Percentiles rank a stretch among this genome's conserved stretches.
Evolutionary conservation across 1,284 basidiomycete genomes (phyloP).

Genomic region (Volvariella surrecta): DNA sequence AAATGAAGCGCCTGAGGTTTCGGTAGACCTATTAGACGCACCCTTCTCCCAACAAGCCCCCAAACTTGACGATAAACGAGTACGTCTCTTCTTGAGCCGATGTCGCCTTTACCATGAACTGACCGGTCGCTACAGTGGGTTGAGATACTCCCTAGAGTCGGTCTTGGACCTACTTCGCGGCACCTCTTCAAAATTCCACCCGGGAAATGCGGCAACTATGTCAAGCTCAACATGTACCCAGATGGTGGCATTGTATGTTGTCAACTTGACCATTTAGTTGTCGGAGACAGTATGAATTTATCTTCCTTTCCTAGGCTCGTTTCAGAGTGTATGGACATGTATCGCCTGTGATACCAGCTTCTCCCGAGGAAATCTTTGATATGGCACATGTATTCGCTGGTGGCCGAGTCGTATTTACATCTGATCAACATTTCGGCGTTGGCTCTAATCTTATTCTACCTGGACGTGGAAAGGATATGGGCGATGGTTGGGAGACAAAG

Average conservation of each 20-base stretch:
- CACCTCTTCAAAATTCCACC: conserved; percentile 78
- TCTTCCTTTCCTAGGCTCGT: conserved; percentile 49
- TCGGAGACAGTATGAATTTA: conserved; percentile 8
- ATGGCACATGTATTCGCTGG: conserved; percentile 89
- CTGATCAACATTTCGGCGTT: conserved; percentile 93
- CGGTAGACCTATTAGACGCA: conserved; percentile 58
- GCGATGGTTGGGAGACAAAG: conserved; percentile 98
- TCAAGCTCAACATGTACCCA: conserved; percentile 94
- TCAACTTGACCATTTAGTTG: conserved; percentile 5
- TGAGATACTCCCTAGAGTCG: conserved; percentile 68
- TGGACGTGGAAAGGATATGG: conserved; percentile 88
- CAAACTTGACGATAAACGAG: conserved; percentile 38
- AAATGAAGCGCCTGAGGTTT: conserved; percentile 85
- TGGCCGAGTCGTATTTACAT: conserved; percentile 71
- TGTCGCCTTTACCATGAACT: neutral
- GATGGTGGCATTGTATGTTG: conserved; percentile 87
- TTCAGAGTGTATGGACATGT: conserved; percentile 88
- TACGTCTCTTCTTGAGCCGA: conserved; percentile 22
- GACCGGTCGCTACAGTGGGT: conserved; percentile 50
- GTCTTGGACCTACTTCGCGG: conserved; percentile 74
- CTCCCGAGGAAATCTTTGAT: conserved; percentile 55
- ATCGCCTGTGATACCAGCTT: conserved; percentile 48
- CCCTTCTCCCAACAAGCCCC: conserved; percentile 34
- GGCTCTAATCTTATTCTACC: conserved; percentile 90
- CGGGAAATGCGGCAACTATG: conserved; percentile 58